These are phyloP conservation scores for Solanum sejunctum DNA, from an alignment of 257 asterid species.

Conservation along the genomic window DNA sequence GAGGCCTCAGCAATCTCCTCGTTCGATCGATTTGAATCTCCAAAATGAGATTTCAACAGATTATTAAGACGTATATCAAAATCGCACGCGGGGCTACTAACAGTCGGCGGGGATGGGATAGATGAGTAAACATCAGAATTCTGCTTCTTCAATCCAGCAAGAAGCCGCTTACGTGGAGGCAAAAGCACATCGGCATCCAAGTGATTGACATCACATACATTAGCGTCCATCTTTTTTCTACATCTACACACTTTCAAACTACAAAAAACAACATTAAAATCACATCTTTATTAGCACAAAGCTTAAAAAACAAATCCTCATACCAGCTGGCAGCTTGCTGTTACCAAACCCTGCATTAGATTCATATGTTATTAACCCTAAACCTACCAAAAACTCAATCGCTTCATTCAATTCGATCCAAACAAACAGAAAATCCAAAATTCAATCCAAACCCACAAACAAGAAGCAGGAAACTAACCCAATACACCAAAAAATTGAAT, in stretches of 20 bases:
- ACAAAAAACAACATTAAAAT: constrained; percentile 13
- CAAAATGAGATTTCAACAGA: constrained; percentile 36
- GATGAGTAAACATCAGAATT: constrained; percentile 44
- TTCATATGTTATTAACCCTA: constrained; percentile 2
- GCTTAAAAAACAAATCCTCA: background rate
- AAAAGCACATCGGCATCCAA: constrained; percentile 77
- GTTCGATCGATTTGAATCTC: constrained; percentile 34
- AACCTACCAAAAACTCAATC: constrained; percentile 12
- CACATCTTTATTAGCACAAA: constrained; percentile 16
- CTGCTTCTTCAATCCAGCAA: constrained; percentile 88
- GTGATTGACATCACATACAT: constrained; percentile 47
- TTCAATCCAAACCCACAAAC: constrained; percentile 3
- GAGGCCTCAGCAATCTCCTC: constrained; percentile 77
- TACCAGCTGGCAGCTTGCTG: background rate
- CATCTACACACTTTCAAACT: constrained; percentile 20
- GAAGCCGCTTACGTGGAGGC: constrained; percentile 91
- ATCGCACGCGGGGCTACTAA: constrained; percentile 21
- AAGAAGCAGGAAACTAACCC: background rate
- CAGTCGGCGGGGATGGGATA: constrained; percentile 26
- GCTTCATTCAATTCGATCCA: background rate
- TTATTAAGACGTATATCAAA: constrained; percentile 25
- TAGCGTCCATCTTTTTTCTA: constrained; percentile 42
- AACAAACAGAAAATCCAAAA: constrained; percentile 10
- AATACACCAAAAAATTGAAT: background rate
- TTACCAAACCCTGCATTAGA: constrained; percentile 14